Conservation (phyloP, 345 rosid species). For the Sonneratia alba region DNA sequence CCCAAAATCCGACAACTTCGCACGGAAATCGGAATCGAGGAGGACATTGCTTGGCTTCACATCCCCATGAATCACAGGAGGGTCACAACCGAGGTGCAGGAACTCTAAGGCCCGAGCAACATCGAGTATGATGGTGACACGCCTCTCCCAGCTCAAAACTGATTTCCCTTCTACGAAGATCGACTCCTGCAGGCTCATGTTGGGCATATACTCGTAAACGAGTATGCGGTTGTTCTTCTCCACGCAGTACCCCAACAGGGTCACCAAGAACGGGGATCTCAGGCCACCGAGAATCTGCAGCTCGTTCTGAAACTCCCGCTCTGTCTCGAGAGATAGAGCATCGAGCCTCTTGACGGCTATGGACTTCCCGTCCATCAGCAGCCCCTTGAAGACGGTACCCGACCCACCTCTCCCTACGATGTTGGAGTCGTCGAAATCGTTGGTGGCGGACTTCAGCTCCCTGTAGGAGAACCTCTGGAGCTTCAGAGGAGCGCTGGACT, state of each 20-base stretch:
- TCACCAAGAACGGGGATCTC: slow-evolving; percentile 67
- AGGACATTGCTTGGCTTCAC: slow-evolving; percentile 91
- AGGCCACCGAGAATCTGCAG: slow-evolving; percentile 84
- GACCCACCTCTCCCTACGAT: slow-evolving; percentile 94
- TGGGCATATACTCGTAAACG: slow-evolving; percentile 93
- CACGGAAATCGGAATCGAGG: slow-evolving; percentile 69
- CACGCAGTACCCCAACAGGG: slow-evolving; percentile 76
- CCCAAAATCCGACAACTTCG: slow-evolving; percentile 92
- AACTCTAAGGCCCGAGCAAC: slow-evolving; percentile 81
- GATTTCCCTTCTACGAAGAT: slow-evolving; percentile 50
- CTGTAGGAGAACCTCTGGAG: slow-evolving; percentile 66
- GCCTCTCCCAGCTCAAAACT: slow-evolving; percentile 64
- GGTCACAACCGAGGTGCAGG: slow-evolving; percentile 83
- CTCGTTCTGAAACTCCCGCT: slow-evolving; percentile 94
- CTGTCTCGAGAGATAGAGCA: slow-evolving; percentile 49
- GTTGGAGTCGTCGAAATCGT: slow-evolving; percentile 56
- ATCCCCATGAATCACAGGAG: slow-evolving; percentile 95
- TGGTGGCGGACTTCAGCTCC: slow-evolving; percentile 67
- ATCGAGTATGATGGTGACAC: slow-evolving; percentile 62
- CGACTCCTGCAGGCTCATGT: slow-evolving; percentile 78
- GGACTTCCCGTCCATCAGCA: slow-evolving; percentile 61
- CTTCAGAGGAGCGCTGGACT: slow-evolving; percentile 50
- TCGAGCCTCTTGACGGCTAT: slow-evolving; percentile 83
- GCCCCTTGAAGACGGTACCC: slow-evolving; percentile 83
- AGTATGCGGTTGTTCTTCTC: slow-evolving; percentile 67